Evolutionary conservation across 192 early-diverging fungal species (phyloP).

Genomic region (Rhizophagus prolifer): DNA sequence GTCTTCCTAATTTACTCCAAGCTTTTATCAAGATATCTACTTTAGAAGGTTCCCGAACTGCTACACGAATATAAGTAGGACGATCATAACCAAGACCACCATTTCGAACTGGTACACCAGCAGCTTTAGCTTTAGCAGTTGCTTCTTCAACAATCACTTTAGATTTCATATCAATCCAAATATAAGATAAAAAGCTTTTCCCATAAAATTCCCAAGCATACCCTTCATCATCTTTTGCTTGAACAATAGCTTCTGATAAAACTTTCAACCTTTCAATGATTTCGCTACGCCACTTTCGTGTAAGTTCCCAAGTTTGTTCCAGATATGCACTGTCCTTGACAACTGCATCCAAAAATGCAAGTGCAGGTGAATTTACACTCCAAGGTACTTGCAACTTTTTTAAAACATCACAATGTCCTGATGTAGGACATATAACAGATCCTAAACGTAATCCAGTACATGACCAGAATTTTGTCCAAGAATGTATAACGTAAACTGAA

Average conservation of each 20-base stretch:
- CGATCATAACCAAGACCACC: constrained; percentile 76
- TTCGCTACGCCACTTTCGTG: constrained; percentile 64
- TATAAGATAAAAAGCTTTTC: constrained; percentile 78
- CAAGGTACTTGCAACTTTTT: constrained; percentile 86
- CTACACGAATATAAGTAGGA: constrained; percentile 73
- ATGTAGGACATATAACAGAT: constrained; percentile 85
- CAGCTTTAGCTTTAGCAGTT: constrained; percentile 61
- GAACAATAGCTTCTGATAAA: constrained; percentile 15
- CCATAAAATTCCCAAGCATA: constrained; percentile 69
- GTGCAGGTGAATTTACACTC: constrained; percentile 87
- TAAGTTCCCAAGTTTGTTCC: constrained; percentile 77
- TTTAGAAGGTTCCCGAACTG: constrained; percentile 70
- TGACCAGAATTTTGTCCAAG: constrained; percentile 94
- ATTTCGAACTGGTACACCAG: constrained; percentile 83
- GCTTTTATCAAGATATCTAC: constrained; percentile 70
- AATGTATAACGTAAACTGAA: constrained; percentile 86
- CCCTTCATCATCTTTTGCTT: neutral
- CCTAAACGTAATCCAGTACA: constrained; percentile 89
- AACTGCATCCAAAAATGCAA: constrained; percentile 80
- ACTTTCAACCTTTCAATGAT: constrained; percentile 43
- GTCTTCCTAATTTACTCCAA: constrained; percentile 51
- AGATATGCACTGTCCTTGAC: constrained; percentile 69
- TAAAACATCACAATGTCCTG: constrained; percentile 65
- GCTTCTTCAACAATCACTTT: constrained; percentile 61
- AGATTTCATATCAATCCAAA: constrained; percentile 78